These are phyloP conservation scores for Colletotrichum eremochloae DNA, from an alignment of 2,329 filamentous ascomycete species.

Conservation along the genomic window DNA sequence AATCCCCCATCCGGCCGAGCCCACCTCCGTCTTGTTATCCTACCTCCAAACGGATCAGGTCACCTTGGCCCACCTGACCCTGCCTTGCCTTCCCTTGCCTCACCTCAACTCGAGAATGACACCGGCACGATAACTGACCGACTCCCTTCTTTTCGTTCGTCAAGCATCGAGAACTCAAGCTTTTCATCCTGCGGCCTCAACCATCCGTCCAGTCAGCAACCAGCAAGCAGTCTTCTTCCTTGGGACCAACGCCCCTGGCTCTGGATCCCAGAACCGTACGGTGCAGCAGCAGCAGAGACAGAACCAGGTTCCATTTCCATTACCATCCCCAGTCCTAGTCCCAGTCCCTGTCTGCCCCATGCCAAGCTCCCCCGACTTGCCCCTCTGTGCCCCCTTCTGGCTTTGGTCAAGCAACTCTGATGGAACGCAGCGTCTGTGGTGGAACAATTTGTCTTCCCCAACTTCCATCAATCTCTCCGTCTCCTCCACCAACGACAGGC, in stretches of 20 bases:
- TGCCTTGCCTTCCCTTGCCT: neutral
- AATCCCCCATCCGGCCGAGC: constrained; percentile 4
- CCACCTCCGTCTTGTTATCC: constrained; percentile 6
- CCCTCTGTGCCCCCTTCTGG: constrained; percentile 30
- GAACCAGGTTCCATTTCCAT: neutral
- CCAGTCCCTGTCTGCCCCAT: constrained; percentile 33
- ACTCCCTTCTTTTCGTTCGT: constrained; percentile 1
- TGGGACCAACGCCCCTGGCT: constrained; percentile 31
- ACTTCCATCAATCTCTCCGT: constrained; percentile 42
- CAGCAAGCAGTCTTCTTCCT: constrained; percentile 8
- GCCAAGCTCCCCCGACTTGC: constrained; percentile 38
- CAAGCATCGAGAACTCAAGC: constrained; percentile 22
- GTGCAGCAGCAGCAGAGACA: constrained; percentile 7
- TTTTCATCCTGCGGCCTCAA: constrained; percentile 29
- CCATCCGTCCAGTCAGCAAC: constrained; percentile 14
- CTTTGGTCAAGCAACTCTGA: constrained; percentile 35
- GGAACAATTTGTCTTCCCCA: constrained; percentile 43
- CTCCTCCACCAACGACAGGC: constrained; percentile 44
- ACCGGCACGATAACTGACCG: constrained; percentile 13
- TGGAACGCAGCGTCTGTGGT: constrained; percentile 43
- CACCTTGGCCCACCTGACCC: constrained; percentile 11
- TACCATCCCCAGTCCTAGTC: neutral
- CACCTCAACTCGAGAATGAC: constrained; percentile 18
- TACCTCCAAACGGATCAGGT: neutral
- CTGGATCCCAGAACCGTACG: constrained; percentile 18